These are phyloP conservation scores for Wickerhamomyces sydowiorum DNA, from an alignment of 805 yeast species.

Conservation along the genomic window DNA sequence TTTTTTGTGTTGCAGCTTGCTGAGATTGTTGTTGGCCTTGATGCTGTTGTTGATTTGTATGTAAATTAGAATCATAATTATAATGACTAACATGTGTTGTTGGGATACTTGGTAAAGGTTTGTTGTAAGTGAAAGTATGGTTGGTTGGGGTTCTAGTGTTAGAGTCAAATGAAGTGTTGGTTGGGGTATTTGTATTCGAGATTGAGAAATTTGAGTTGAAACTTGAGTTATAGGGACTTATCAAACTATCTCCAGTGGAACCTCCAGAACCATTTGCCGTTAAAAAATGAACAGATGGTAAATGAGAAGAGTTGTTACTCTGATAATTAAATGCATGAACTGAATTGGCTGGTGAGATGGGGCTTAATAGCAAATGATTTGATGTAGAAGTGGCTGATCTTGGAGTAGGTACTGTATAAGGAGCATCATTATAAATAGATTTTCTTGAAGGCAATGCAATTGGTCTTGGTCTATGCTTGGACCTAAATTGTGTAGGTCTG, in stretches of 20 bases:
- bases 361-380: constrained; percentile 11
- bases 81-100: background rate
- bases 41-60: background rate
- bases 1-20: background rate
- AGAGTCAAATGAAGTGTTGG: background rate
- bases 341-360: constrained; percentile 8
- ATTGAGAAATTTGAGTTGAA: background rate
- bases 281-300: background rate
- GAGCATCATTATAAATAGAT: constrained; percentile 14
- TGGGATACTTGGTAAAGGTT: background rate
- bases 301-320: background rate
- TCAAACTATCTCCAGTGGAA: background rate
- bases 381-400: constrained; percentile 12
- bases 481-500: constrained; percentile 19
- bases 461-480: constrained; percentile 24
- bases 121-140: background rate
- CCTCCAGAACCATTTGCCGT: background rate
- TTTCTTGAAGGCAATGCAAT: constrained; percentile 10
- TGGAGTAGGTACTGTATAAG: constrained; percentile 18
- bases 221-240: constrained; percentile 1
- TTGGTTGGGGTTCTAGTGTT: background rate
- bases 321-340: background rate
- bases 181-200: background rate
- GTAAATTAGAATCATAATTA: background rate
- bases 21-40: background rate